Percentiles rank a stretch among this genome's conserved stretches.
Conservation (phyloP, 2,329 filamentous ascomycete species). For the Alternaria triticina region DNA sequence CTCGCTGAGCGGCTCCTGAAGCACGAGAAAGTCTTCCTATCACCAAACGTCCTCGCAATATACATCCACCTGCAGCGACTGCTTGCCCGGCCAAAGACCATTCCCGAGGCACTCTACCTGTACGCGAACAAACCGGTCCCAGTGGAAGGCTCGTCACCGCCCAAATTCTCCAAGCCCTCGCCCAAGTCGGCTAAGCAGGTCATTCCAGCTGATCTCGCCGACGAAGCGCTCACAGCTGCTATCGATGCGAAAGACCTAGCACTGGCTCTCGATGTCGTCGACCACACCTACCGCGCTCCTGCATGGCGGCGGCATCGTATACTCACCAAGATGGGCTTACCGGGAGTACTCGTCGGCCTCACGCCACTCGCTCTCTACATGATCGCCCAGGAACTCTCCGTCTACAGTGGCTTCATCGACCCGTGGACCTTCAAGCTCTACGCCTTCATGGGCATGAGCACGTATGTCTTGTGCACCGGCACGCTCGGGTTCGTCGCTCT, state of each 20-base stretch:
- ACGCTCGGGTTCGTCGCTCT: conserved; percentile 84
- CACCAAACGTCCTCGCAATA: conserved; percentile 70
- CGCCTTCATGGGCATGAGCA: conserved; percentile 79
- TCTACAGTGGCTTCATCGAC: conserved; percentile 78
- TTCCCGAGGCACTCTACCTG: conserved; percentile 80
- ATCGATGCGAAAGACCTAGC: conserved; percentile 80
- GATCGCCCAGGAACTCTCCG: conserved; percentile 70
- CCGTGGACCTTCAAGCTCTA: conserved; percentile 74
- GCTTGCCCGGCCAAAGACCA: conserved; percentile 74
- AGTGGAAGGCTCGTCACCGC: conserved; percentile 60
- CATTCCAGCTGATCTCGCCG: conserved; percentile 72
- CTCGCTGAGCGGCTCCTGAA: conserved; percentile 73
- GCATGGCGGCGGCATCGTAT: conserved; percentile 73
- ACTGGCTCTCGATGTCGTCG: conserved; percentile 76
- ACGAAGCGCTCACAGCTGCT: conserved; percentile 77
- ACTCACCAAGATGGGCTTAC: conserved; percentile 67
- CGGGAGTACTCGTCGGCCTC: conserved; percentile 61
- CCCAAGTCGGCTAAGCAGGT: conserved; percentile 74
- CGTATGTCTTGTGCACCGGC: conserved; percentile 81
- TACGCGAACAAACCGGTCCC: conserved; percentile 85
- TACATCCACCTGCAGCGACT: conserved; percentile 80
- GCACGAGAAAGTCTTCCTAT: conserved; percentile 81
- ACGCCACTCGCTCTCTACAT: conserved; percentile 74
- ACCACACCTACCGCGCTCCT: conserved; percentile 69
- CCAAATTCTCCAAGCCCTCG: conserved; percentile 57